phyloP scores from a whole-genome alignment of 2,329 filamentous ascomycete species.

The Neoscytalidium dimidiatum region DNA sequence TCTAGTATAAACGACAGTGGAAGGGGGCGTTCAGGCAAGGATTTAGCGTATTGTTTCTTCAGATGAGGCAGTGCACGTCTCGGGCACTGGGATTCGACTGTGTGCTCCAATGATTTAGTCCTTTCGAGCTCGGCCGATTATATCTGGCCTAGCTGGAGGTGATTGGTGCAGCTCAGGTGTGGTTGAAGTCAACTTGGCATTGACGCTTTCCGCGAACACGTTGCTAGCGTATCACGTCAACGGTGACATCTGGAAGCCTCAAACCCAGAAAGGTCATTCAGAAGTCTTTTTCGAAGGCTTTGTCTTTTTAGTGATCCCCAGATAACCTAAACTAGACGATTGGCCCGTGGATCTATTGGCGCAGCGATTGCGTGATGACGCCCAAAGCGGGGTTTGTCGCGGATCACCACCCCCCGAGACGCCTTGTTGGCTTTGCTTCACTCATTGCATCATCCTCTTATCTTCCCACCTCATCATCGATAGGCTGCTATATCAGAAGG shows the following conservation, averaged over 20 bases:
- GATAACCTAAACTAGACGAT: not conserved
- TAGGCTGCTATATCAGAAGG: not conserved
- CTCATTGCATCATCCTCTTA: not conserved
- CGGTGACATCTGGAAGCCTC: not conserved
- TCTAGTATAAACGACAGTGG: not conserved
- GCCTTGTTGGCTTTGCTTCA: not conserved
- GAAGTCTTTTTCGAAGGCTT: not conserved
- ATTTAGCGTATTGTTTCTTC: not conserved
- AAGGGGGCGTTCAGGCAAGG: conserved; percentile 3
- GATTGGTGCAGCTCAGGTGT: not conserved
- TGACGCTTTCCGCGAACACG: not conserved
- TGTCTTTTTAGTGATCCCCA: not conserved
- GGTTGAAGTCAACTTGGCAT: not conserved
- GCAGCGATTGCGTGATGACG: conserved; percentile 4
- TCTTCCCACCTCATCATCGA: not conserved
- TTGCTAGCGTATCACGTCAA: not conserved
- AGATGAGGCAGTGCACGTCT: not conserved
- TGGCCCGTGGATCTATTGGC: not conserved
- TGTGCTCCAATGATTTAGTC: too few relatives aligned
- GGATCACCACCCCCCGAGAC: not conserved
- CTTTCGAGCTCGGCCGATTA: too few relatives aligned
- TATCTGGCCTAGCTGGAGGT: not conserved
- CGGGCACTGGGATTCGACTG: not conserved
- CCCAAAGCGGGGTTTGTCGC: conserved; percentile 9
- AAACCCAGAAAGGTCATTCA: not conserved